phyloP scores from a whole-genome alignment of 352 stramenopile genomes.

The Globisporangium yorkense region DNA sequence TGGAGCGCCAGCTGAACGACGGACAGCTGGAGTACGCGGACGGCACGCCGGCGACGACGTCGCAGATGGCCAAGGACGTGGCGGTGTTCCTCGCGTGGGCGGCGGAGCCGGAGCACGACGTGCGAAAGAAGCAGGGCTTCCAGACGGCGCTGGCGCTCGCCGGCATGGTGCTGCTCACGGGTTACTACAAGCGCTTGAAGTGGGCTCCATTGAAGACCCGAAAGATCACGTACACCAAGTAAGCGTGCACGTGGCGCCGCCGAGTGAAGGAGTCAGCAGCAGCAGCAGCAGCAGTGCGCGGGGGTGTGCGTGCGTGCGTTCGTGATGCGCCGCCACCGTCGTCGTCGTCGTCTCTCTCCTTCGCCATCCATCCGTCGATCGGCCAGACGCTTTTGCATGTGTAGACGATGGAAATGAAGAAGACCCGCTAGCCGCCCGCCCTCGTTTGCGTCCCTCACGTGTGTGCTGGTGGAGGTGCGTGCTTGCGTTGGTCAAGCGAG shows the following conservation, averaged over 20 bases:
- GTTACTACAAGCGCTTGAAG: constrained; percentile 99
- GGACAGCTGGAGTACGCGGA: constrained; percentile 98
- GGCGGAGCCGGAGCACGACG: constrained; percentile 96
- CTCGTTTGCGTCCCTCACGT: too few species aligned
- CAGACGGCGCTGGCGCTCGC: constrained; percentile 92
- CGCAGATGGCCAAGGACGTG: constrained; percentile 98
- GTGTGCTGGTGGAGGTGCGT: too few species aligned
- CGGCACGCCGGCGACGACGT: constrained; percentile 94
- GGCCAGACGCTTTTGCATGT: constrained; percentile 14
- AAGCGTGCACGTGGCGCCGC: constrained; percentile 19
- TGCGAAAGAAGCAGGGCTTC: constrained; percentile 96
- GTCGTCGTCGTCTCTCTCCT: not conserved
- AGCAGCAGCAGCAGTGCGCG: not conserved
- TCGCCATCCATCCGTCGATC: constrained; percentile 1
- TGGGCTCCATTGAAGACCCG: constrained; percentile 97
- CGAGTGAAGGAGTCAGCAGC: not conserved
- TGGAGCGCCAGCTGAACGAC: constrained; percentile 97
- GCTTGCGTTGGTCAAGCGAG: too few species aligned
- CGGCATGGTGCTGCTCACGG: constrained; percentile 89
- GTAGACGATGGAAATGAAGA: constrained; percentile 15
- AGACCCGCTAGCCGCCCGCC: not conserved
- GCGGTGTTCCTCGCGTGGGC: constrained; percentile 96
- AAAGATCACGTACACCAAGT: constrained; percentile 98
- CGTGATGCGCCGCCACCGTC: not conserved
- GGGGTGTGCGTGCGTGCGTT: not conserved